These are phyloP conservation scores for Salinomyces thailandicus DNA, from an alignment of 2,329 filamentous ascomycete species.

Conservation along the genomic window DNA sequence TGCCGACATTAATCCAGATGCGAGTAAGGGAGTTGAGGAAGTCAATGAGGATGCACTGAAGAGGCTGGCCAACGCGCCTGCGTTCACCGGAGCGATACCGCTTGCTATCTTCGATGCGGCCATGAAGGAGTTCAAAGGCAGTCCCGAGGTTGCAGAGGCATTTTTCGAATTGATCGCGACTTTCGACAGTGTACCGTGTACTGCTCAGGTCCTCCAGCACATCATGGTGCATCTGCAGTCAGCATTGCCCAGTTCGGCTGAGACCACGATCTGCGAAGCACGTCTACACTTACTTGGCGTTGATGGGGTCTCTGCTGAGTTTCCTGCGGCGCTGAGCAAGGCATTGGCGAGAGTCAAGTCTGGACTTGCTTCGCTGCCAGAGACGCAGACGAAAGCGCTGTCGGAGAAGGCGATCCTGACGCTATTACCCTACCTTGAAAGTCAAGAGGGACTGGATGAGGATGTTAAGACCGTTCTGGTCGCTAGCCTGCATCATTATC, in stretches of 20 bases:
- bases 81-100: slow-evolving; percentile 85
- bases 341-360: slow-evolving; percentile 54
- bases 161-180: slow-evolving; percentile 73
- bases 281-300: slow-evolving; percentile 60
- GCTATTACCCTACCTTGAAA: slow-evolving; percentile 36
- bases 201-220: slow-evolving; percentile 59
- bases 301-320: slow-evolving; percentile 53
- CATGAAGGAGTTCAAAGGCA: slow-evolving; percentile 64
- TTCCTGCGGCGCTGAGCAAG: slow-evolving; percentile 59
- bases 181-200: slow-evolving; percentile 57
- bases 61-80: slow-evolving; percentile 60
- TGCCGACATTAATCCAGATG: slow-evolving; percentile 50
- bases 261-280: slow-evolving; percentile 57
- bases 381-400: slow-evolving; percentile 26
- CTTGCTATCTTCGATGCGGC: slow-evolving; percentile 83
- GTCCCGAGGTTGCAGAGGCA: slow-evolving; percentile 52
- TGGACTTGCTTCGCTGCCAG: slow-evolving; percentile 30
- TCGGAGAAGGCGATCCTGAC: slow-evolving; percentile 39
- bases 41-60: slow-evolving; percentile 48
- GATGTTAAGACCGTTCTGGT: slow-evolving; percentile 44
- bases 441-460: slow-evolving; percentile 37
- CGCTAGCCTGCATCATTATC: slow-evolving; percentile 27
- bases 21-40: slow-evolving; percentile 38
- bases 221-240: slow-evolving; percentile 53
- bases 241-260: slow-evolving; percentile 44